Percentiles rank a stretch among this genome's conserved stretches.
Evolutionary conservation across 805 yeast genomes (phyloP).

Genomic region (Tetrapisispora iriomotensis): DNA sequence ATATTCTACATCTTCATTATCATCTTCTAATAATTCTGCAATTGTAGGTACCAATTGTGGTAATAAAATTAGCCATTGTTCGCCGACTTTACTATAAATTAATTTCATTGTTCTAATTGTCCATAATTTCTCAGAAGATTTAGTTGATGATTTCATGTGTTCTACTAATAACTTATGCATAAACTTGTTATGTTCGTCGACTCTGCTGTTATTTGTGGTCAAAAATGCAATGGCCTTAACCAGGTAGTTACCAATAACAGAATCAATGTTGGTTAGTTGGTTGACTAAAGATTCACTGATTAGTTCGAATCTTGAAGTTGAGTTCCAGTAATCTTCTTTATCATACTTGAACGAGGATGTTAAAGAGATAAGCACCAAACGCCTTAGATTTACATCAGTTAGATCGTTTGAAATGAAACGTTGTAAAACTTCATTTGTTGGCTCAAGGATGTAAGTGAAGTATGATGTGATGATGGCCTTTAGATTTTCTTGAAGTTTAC

Average conservation of each 20-base stretch:
- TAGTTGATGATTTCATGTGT: slow-evolving; percentile 57
- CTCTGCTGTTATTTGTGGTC: slow-evolving; percentile 58
- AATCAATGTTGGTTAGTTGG: slow-evolving; percentile 63
- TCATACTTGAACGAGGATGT: slow-evolving; percentile 79
- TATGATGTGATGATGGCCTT: slow-evolving; percentile 83
- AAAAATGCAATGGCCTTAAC: slow-evolving; percentile 73
- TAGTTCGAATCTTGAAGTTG: slow-evolving; percentile 71
- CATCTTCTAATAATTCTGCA: slow-evolving; percentile 93
- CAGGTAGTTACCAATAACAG: slow-evolving; percentile 65
- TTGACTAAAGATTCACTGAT: slow-evolving; percentile 51
- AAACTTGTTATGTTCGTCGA: slow-evolving; percentile 62
- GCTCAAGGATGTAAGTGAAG: slow-evolving; percentile 74
- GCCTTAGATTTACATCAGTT: slow-evolving; percentile 48
- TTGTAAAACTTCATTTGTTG: slow-evolving; percentile 48
- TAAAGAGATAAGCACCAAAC: slow-evolving; percentile 63
- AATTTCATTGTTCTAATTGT: slow-evolving; percentile 69
- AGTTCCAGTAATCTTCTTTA: slow-evolving; percentile 91
- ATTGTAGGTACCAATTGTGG: slow-evolving; percentile 94
- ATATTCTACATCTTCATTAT: slow-evolving; percentile 83
- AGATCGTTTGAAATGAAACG: slow-evolving; percentile 37
- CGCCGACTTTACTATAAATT: slow-evolving; percentile 86
- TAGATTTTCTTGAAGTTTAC: slow-evolving; percentile 71
- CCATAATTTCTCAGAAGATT: slow-evolving; percentile 60
- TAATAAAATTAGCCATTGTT: slow-evolving; percentile 80
- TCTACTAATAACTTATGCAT: slow-evolving; percentile 54